Evolutionary conservation across 768 basidiomycete species (phyloP), one percentile per base, ranked within the genome.

Genomic region (Lactarius evosmus): DNA sequence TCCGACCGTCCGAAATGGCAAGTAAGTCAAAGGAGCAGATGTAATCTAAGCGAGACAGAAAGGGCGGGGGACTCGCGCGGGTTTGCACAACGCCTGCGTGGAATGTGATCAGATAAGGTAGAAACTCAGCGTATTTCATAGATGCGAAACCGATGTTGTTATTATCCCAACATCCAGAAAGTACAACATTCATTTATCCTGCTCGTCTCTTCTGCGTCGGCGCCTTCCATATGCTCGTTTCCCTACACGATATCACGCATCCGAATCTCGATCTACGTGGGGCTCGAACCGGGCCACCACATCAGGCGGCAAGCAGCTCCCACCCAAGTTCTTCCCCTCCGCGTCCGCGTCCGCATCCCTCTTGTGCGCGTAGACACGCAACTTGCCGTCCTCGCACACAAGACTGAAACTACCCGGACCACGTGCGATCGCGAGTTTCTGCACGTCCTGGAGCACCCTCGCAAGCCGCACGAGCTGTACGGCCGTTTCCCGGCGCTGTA

Each of bases 381-480:
- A 5, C 46, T 51, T 1, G 2, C 64, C 64, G 7, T 38, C n/a
- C 27, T 56, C 54, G 40, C 59, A 65, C 38, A 65, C 30, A 0
- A 65, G 49, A 33, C 64, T 57, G 49, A 65, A 60, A 8, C 55
- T 29, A 32, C 59, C 64, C 6, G 55, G 38, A 17, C 64, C 64
- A 25, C 64, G 64, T 6, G 49, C 1, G 49, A 61, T 52, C 2
- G 64, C 64, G n/a, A 65, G 49, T 49, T 56, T 49, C 49, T 65
- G 64, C 9, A 65, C 27, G 1, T 61, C 55, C n/a, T 61, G 36
- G 12, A 65, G 49, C 59, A 65, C 55, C 14, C 32, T 49, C 16
- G 64, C 59, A 2, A 65, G 55, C 59, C 59, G 54, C 49, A 52
- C 49, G 4, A 65, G 1, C 46, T 65, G 64, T 32, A 38, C 27